Conservation (phyloP, 116 monocot genomes). For the Papilionanthe hybrid region DNA sequence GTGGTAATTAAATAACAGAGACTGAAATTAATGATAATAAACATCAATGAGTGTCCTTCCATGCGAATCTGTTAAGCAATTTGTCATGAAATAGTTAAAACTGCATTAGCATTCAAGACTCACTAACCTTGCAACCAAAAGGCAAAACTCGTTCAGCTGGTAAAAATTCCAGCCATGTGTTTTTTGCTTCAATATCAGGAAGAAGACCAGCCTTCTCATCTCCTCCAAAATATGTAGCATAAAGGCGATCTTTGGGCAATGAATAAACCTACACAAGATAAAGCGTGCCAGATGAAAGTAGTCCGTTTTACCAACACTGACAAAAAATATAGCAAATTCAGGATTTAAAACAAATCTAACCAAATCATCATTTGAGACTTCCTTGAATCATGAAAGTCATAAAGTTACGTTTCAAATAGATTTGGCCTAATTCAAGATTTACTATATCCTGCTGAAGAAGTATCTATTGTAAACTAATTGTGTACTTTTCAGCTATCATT, state of each 20-base stretch:
- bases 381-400: not conserved
- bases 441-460: not conserved
- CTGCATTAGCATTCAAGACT: not conserved
- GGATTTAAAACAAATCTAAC: not conserved
- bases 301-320: not conserved
- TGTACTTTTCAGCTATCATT: not conserved
- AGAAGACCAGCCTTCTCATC: conserved; percentile 90
- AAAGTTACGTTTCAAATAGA: not conserved
- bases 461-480: not conserved
- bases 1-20: not conserved
- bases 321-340: not conserved
- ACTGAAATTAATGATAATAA: not conserved
- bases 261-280: conserved; percentile 62
- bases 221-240: conserved; percentile 98
- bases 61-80: not conserved
- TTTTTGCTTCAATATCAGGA: conserved; percentile 81
- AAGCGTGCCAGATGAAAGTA: not conserved
- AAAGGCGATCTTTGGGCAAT: conserved; percentile 73
- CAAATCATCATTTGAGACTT: not conserved
- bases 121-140: conserved; percentile 90
- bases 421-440: not conserved
- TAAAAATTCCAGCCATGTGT: conserved; percentile 69
- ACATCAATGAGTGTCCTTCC: not conserved
- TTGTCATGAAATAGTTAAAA: not conserved
- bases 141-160: conserved; percentile 65